A percentile compares a stretch with the other conserved stretches of the same genome.
Evolutionary conservation across 192 early-diverging fungal genomes (phyloP).

Genomic region (Chytriomyces sp.): DNA sequence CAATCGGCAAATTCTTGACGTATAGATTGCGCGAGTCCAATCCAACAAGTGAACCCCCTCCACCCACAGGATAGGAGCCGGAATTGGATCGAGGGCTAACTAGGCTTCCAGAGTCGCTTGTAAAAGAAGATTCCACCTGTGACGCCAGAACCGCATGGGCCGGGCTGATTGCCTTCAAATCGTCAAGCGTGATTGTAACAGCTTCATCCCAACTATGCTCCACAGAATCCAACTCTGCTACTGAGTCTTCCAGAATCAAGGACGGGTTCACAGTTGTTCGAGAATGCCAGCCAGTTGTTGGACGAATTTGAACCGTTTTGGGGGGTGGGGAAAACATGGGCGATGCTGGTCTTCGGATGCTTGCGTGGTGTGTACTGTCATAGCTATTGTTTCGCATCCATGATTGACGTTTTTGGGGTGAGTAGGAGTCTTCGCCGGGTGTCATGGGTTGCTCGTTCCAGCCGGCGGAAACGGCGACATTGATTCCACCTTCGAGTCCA

Average conservation of each 20-base stretch:
- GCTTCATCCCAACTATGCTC: slow-evolving; percentile 30
- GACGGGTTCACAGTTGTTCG: slow-evolving; percentile 17
- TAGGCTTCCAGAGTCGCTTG: slow-evolving; percentile 1
- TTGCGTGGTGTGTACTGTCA: background rate
- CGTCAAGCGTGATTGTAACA: slow-evolving; percentile 31
- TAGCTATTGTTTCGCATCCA: slow-evolving; percentile 10
- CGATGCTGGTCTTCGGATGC: background rate
- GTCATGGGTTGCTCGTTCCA: slow-evolving; percentile 32
- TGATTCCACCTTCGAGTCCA: slow-evolving; percentile 35
- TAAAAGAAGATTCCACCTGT: background rate
- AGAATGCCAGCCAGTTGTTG: slow-evolving; percentile 32
- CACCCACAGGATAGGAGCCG: background rate
- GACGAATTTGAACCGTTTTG: slow-evolving; percentile 2
- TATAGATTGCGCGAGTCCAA: slow-evolving; percentile 56
- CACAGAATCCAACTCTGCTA: background rate
- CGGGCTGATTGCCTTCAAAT: slow-evolving; percentile 25
- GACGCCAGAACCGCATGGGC: slow-evolving; percentile 30
- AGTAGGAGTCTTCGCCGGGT: background rate
- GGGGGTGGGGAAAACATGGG: background rate
- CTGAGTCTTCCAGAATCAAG: background rate
- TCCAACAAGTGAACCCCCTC: background rate
- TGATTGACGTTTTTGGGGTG: background rate
- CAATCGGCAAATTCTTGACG: slow-evolving; percentile 56
- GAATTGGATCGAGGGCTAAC: slow-evolving; percentile 14
- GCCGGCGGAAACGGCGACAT: slow-evolving; percentile 22